Evolutionary conservation across 345 rosid genomes (phyloP), one percentile per base, ranked within the genome.

Genomic region (Sonneratia caseolaris): DNA sequence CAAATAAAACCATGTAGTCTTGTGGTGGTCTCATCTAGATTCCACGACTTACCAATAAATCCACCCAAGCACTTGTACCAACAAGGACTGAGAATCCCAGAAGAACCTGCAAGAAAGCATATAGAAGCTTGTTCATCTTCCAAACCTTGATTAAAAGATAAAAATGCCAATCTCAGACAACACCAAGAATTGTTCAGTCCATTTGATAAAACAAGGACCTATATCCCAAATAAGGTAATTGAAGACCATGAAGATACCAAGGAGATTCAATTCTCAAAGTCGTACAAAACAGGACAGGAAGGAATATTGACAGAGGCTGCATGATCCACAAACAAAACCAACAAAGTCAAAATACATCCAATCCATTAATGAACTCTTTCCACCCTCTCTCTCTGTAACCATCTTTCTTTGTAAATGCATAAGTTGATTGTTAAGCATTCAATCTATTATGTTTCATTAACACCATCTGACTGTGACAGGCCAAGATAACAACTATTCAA

Each of bases 51-150:
- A 95, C 99, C 98, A 95, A 79, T 73, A 95, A 81, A 84, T 95
- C 98, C 42, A 89, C 98, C 98, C 99, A 95, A 14, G 98, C 92
- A 82, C 86, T 95, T 67, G 97, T 91, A 68, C 93, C 98, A 59
- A 92, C 96, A 68, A 95, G 89, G 79, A 95, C 84, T 32, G 99
- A 95, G 85, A 93, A 93, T 45, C 98, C 99, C 78, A 95, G 78
- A 65, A 92, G 96, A 77, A 95, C 97, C 99, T 92, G 85, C 75
- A 77, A 57, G 57, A 47, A 3, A 67, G 51, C 49, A 47, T 35
- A 4, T 27, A 40, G 24, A 62, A 14, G 65, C 38, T 12, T 38
- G 32, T 38, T 70, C 72, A 51, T 70, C 18, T 14, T 36, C 68
- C 27, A 57, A 16, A 32, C 14, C 14, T 64, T 65, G 36, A 38